Conservation (phyloP, 768 basidiomycete genomes). For the Krasilnikovozyma curviuscula region DNA sequence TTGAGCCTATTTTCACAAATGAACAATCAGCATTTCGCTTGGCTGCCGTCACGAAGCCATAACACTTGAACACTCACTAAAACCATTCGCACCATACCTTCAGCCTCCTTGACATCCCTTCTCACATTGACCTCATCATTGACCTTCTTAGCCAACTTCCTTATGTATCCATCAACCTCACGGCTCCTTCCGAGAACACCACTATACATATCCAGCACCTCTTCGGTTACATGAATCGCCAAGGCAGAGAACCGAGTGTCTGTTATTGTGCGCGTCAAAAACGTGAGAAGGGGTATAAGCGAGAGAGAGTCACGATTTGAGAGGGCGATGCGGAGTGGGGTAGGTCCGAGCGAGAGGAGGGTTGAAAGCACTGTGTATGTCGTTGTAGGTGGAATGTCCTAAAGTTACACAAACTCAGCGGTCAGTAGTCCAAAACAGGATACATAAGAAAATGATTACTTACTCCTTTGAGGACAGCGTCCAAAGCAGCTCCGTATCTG, state of each 20-base stretch:
- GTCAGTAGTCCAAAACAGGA: background rate
- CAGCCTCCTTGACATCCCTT: constrained; percentile 57
- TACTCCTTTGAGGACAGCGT: constrained; percentile 73
- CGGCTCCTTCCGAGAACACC: constrained; percentile 78
- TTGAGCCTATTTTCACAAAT: no score
- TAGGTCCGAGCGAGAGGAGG: constrained; percentile 75
- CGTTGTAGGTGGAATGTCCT: constrained; percentile 68
- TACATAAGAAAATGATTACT: constrained; percentile 7
- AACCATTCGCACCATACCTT: constrained; percentile 82
- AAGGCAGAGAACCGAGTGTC: constrained; percentile 86
- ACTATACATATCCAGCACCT: constrained; percentile 55
- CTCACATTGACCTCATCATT: constrained; percentile 71
- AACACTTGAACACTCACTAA: no score
- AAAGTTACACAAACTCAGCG: background rate
- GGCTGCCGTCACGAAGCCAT: no score
- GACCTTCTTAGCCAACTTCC: constrained; percentile 66
- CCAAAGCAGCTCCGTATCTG: constrained; percentile 84
- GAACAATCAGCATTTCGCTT: no score
- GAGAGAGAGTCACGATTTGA: constrained; percentile 82
- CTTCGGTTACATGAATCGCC: constrained; percentile 55
- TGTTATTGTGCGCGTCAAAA: constrained; percentile 62
- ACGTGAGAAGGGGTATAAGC: constrained; percentile 70
- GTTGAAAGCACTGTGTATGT: constrained; percentile 84
- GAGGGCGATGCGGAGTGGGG: constrained; percentile 63
- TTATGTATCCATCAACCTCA: constrained; percentile 66